Base-by-base conservation (phyloP, 805 yeast species). In the Saccharomyces eubayanus region DNA sequence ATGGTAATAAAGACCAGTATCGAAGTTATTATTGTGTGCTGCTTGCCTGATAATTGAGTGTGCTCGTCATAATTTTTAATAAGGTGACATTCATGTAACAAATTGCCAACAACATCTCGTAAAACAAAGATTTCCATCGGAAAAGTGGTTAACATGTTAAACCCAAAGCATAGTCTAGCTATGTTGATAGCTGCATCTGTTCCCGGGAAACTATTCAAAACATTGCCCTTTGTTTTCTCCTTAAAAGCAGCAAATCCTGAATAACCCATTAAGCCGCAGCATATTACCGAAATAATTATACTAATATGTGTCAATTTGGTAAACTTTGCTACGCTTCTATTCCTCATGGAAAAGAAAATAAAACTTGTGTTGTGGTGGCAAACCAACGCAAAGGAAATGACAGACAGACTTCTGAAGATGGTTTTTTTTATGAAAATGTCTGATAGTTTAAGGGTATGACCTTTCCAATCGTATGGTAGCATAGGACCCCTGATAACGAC, bases 331-430 rank as follows among this genome's bases (percentile, higher is more conserved):
- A 89, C 65, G 3, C 96, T 83, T 5, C 96, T 92, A 21, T 79
- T 80, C 58, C 78, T 79, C 64, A 92, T 77, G 0, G 97, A 89
- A 65, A 88, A 89, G 72, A 84, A 91, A 47, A 91, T 92, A 63
- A 91, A 86, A 29, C 92, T 81, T 0, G 97, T 89, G 67, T 91
- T 91, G 68, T 91, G 98, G 65, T 91, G 98, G 65, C 98, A 91
- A 3, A 91, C 97, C 59, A 92, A 77, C 1, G 98, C 98, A 73
- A 91, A 91, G 0, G 97, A 89, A 31, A 91, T 89, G 50, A 91
- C 96, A n/a, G 94, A 85, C 28, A 91, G 82, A 2, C 97, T 96
- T 69, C 91, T 96, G 66, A 91, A 89, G 3, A 91, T 72, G 46
- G 83, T 82, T 11, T 76, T 68, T 57, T 84, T 84, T 50, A 89